Base-by-base conservation (phyloP, 495 filamentous ascomycete genomes). In the Filosporella fistucella region DNA sequence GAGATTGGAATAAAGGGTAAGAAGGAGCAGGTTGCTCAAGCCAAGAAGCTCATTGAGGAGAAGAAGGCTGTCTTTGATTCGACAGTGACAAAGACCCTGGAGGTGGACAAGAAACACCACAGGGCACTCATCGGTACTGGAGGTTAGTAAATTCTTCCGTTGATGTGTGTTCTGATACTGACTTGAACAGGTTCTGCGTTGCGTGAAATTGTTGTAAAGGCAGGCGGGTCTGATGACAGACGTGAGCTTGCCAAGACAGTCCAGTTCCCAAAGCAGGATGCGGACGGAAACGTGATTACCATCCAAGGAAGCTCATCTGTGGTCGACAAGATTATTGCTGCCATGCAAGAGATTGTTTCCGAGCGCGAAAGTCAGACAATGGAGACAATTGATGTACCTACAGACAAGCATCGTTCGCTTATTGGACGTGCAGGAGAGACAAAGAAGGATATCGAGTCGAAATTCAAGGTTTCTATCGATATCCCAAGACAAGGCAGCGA, bases 381-480 rank as follows among this genome's bases (percentile, higher is more conserved):
- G 4, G 84, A 84, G 49, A 72, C 66, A n/a, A 49, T 95, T 33
- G 89, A 95, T 4, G 82, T 97, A 17, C 81, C 89, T 18, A 78
- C 81, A 3, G 83, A 91, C 45, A 95, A 95, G 70, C 94, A 97
- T 62, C 78, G 89, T 25, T 72, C 88, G 9, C 76, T 99, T 12
- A 96, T 99, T 56, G 93, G 93, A 36, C 87, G 89, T 30, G 90
- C 89, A 49, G 93, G 93, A 43, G 88, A 93, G 42, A 82, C 81
- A 28, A 82, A 90, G 51, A 84, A 87, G 41, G 75, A 78, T 34
- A 78, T 99, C n/a, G 93, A 97, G 68, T 78, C 85, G 18, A 78
- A 88, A 61, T 95, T 97, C 74, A 83, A 82, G 47, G 82, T 99
- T 55, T 82, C 81, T 13, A 78, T 99, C 51, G 89, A 96, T 55